phyloP scores from a whole-genome alignment of 225 moss, liverwort and hornwort genomes.

The Polytrichum formosum region DNA sequence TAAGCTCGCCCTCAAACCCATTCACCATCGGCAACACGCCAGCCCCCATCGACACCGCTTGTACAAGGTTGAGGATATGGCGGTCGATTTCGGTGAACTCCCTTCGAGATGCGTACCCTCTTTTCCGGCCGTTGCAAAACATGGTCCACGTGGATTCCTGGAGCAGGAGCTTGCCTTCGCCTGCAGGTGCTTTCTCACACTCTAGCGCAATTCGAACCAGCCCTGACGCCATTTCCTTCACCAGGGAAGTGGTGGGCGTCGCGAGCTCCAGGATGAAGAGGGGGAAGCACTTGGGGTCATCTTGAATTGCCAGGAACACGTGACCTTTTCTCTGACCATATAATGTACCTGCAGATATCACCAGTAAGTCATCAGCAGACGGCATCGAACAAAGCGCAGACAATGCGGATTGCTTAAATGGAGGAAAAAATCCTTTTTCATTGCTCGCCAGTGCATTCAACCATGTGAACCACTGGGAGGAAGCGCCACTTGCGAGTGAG shows the following conservation, averaged over 20 bases:
- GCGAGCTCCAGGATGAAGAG: constrained; percentile 82
- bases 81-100: constrained; percentile 86
- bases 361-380: neutral
- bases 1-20: constrained; percentile 77
- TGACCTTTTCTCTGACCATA: constrained; percentile 89
- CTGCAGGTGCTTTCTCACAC: constrained; percentile 58
- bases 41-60: constrained; percentile 94
- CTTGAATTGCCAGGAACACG: constrained; percentile 83
- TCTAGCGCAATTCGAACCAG: constrained; percentile 91
- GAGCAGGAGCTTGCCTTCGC: constrained; percentile 61
- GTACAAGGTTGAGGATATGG: constrained; percentile 72
- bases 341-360: constrained; percentile 51
- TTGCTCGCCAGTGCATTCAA: neutral
- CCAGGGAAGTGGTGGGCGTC: constrained; percentile 68
- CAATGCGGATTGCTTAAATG: neutral
- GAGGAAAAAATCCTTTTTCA: neutral
- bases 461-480: neutral
- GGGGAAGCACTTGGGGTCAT: constrained; percentile 77
- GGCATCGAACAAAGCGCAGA: neutral
- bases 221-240: constrained; percentile 96
- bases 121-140: constrained; percentile 93
- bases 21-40: constrained; percentile 82
- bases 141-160: constrained; percentile 91
- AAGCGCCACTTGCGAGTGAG: neutral
- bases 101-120: constrained; percentile 72